A percentile compares a stretch with the other conserved stretches of the same genome.
These are phyloP conservation scores for Volvariella volvacea DNA, from an alignment of 1,284 basidiomycete species.

Conservation along the genomic window DNA sequence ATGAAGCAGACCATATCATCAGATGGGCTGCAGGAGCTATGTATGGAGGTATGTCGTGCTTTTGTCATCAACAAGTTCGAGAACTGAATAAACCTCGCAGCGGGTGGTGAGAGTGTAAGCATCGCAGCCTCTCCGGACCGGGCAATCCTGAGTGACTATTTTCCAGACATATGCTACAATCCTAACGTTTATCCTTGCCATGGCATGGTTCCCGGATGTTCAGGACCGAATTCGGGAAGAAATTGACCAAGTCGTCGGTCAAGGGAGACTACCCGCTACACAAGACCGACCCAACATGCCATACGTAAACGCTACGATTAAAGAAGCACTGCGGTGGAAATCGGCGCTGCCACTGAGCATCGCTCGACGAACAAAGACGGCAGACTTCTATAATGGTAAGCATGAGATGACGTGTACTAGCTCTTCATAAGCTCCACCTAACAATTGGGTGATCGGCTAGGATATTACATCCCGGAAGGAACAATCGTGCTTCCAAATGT, in stretches of 20 bases:
- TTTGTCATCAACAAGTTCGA: background rate
- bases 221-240: conserved; percentile 31
- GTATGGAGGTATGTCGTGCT: conserved; percentile 14
- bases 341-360: conserved; percentile 8
- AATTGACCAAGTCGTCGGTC: conserved; percentile 28
- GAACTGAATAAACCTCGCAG: background rate
- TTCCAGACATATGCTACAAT: conserved; percentile 10
- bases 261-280: conserved; percentile 23
- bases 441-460: background rate
- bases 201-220: conserved; percentile 28
- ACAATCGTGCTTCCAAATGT: conserved; percentile 1
- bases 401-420: too few relatives aligned
- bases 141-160: background rate
- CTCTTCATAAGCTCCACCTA: conserved; percentile 1
- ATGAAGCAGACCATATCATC: conserved; percentile 23
- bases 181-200: conserved; percentile 30
- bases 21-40: conserved; percentile 26
- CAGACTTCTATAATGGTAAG: conserved; percentile 15
- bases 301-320: conserved; percentile 27
- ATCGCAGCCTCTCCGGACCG: background rate
- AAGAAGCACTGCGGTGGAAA: conserved; percentile 20
- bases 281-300: conserved; percentile 25
- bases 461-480: conserved; percentile 1
- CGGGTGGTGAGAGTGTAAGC: background rate
- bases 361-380: conserved; percentile 25